phyloP scores from a whole-genome alignment of 495 filamentous ascomycete genomes.

The Gamarada debralockiae region DNA sequence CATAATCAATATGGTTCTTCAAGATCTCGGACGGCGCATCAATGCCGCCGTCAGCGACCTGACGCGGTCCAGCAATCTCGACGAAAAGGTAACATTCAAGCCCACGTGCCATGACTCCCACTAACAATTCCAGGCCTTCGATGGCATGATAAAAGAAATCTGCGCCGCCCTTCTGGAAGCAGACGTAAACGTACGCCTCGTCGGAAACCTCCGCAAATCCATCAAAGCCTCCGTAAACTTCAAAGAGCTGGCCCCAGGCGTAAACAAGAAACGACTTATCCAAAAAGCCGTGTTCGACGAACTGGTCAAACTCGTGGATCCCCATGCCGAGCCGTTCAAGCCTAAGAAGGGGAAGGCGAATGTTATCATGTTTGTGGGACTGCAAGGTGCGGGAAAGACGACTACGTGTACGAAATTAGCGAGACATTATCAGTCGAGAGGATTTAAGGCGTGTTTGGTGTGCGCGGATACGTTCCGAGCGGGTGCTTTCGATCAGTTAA shows the following conservation, averaged over 20 bases:
- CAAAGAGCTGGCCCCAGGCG: constrained; percentile 77
- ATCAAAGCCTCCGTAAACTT: constrained; percentile 91
- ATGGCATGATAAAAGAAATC: constrained; percentile 97
- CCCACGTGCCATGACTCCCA: neutral
- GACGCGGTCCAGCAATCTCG: constrained; percentile 84
- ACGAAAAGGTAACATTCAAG: constrained; percentile 77
- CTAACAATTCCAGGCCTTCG: constrained; percentile 69
- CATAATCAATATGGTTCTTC: constrained; percentile 79
- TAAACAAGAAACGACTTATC: constrained; percentile 97
- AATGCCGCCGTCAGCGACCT: constrained; percentile 94
- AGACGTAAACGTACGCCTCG: constrained; percentile 95
- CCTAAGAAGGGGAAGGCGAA: constrained; percentile 95
- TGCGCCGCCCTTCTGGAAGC: constrained; percentile 90
- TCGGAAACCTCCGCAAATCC: constrained; percentile 85
- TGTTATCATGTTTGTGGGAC: constrained; percentile 98
- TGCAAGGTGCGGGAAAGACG: constrained; percentile 96
- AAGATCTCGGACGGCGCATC: constrained; percentile 97
- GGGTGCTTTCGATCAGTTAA: constrained; percentile 96
- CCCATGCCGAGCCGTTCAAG: constrained; percentile 92
- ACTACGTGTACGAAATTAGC: constrained; percentile 98
- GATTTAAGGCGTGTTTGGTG: constrained; percentile 91
- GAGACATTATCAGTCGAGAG: constrained; percentile 88
- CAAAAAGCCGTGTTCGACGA: constrained; percentile 98
- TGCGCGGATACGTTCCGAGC: constrained; percentile 99
- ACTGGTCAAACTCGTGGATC: constrained; percentile 91